phyloP scores from a whole-genome alignment of 2,329 filamentous ascomycete species.

The Ustulina deusta region DNA sequence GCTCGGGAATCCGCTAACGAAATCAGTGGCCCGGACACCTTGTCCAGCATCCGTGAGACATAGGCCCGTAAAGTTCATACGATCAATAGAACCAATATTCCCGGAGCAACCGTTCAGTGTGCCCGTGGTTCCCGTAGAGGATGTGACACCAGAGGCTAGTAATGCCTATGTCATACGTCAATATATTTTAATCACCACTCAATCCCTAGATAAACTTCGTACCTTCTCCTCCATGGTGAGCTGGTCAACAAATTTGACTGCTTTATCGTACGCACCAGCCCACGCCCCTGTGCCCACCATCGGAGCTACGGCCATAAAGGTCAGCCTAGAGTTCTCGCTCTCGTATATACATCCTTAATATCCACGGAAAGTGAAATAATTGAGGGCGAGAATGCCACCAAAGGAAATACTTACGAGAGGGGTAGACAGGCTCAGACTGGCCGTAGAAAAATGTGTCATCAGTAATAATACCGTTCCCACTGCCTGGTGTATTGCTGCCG shows the following conservation, averaged over 20 bases:
- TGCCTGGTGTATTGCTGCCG: slow-evolving; percentile 17
- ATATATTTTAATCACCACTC: neutral
- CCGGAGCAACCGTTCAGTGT: slow-evolving; percentile 59
- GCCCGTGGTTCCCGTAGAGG: slow-evolving; percentile 52
- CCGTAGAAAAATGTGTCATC: slow-evolving; percentile 63
- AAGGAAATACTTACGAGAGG: slow-evolving; percentile 58
- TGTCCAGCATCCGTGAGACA: slow-evolving; percentile 56
- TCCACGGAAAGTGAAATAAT: neutral
- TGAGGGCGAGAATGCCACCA: neutral
- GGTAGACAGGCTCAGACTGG: slow-evolving; percentile 63
- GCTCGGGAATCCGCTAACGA: slow-evolving; percentile 59
- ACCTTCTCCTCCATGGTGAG: slow-evolving; percentile 82
- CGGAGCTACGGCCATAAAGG: slow-evolving; percentile 52
- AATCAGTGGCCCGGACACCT: slow-evolving; percentile 56
- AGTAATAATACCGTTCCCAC: slow-evolving; percentile 49
- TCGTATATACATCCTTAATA: neutral
- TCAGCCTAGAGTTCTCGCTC: slow-evolving; percentile 14
- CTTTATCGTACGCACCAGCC: slow-evolving; percentile 74
- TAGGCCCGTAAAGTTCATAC: slow-evolving; percentile 58
- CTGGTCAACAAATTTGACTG: slow-evolving; percentile 74
- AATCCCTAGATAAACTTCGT: slow-evolving; percentile 10
- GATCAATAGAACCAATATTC: slow-evolving; percentile 56
- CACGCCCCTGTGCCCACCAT: slow-evolving; percentile 74
- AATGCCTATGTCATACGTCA: slow-evolving; percentile 63
- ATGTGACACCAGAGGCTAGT: slow-evolving; percentile 77